Evolutionary conservation across 73 alveolate species (phyloP), one percentile per base, ranked within the genome.

Genomic region (Paramecium primaurelia): DNA sequence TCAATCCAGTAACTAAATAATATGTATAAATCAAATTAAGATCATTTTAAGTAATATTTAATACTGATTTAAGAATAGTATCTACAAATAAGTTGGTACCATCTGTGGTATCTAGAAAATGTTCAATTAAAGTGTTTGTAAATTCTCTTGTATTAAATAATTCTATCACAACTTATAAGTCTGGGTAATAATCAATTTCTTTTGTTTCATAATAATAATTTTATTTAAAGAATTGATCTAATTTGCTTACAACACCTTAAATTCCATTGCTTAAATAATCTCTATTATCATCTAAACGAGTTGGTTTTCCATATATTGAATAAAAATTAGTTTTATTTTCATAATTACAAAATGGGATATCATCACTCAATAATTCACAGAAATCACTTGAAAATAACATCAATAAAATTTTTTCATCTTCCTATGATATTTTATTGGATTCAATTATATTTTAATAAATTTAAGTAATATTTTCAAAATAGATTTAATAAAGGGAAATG

Each of bases 221-320:
- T 42, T 80, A 26, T 42, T 80, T 45, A 47, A 80, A 44, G 18
- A 80, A 44, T 20, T 40, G n/a, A 80, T 42, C 71, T 80, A 80
- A 10, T 80, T 47, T 45, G 14, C 91, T 80, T 4, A 80, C 91
- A 26, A 40, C 32, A 4, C 91, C 91, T 4, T 42, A 25, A 45
- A 80, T 47, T 16, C 91, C 91, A 45, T 80, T 32, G 1, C 58
- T 45, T 80, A 80, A 45, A 49, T 42, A 80, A 25, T 49, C 91
- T 49, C 49, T 45, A 80, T 80, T 80, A n/a, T 80, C 75, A 80
- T 80, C 91, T 80, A n/a, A 22, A 18, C 75, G 75, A 80, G 32
- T 26, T 2, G 44, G 58, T 45, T 20, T 42, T 6, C 87, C 91
- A 80, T 80, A 49, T n/a, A 6, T 2, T 80, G 12, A 45, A 45